Evolutionary conservation across 495 filamentous ascomycete genomes (phyloP).

Genomic region (Penicillium herquei): DNA sequence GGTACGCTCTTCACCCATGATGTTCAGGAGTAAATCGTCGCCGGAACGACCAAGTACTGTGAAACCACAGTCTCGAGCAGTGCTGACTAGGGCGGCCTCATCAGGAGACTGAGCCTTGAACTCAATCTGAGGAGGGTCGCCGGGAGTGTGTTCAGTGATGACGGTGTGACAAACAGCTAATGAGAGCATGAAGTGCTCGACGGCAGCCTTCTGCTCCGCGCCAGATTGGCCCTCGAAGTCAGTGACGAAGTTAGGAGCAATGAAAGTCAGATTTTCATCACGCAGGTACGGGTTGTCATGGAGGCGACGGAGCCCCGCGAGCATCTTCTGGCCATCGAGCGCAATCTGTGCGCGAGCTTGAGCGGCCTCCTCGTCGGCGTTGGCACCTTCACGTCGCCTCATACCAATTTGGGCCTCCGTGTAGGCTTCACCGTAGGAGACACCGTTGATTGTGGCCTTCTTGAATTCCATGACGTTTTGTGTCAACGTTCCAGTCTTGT

Average conservation of each 20-base stretch:
- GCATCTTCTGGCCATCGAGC: conserved; percentile 66
- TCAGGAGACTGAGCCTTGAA: conserved; percentile 98
- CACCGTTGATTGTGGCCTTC: conserved; percentile 91
- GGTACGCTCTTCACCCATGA: conserved; percentile 79
- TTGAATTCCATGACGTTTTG: conserved; percentile 99
- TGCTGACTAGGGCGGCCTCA: conserved; percentile 91
- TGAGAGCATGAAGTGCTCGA: conserved; percentile 90
- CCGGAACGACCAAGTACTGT: conserved; percentile 81
- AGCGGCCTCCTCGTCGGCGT: conserved; percentile 77
- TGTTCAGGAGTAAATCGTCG: conserved; percentile 79
- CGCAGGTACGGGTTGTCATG: conserved; percentile 89
- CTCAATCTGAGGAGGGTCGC: conserved; percentile 83
- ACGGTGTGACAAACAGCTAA: conserved; percentile 95
- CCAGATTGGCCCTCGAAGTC: conserved; percentile 78
- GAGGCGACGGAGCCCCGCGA: conserved; percentile 68
- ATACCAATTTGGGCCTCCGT: conserved; percentile 95
- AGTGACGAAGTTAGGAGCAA: conserved; percentile 82
- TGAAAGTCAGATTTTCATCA: conserved; percentile 86
- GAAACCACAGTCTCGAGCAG: conserved; percentile 93
- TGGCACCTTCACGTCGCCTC: conserved; percentile 83
- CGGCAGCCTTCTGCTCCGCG: conserved; percentile 70
- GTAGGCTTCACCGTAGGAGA: conserved; percentile 94
- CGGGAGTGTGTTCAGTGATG: conserved; percentile 84
- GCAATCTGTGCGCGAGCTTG: conserved; percentile 77
- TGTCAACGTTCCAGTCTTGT: conserved; percentile 97